phyloP scores from a whole-genome alignment of 345 rosid species.

The Sonneratia caseolaris region DNA sequence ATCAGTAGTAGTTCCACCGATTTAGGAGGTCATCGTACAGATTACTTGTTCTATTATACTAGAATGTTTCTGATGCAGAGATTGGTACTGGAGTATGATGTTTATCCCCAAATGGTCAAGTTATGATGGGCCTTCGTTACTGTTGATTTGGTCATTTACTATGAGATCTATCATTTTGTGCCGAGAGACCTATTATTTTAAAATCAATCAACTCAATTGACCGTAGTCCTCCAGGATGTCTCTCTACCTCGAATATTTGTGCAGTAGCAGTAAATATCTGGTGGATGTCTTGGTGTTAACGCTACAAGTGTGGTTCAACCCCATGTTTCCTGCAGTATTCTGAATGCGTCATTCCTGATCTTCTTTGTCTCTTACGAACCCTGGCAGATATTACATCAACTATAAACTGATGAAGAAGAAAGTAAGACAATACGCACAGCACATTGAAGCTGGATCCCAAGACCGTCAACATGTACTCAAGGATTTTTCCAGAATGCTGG shows the following conservation, averaged over 20 bases:
- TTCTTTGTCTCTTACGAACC: slow-evolving; percentile 7
- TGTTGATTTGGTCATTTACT: not conserved
- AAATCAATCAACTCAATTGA: not conserved
- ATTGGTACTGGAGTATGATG: not conserved
- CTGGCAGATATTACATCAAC: slow-evolving; percentile 76
- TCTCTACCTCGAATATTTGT: not conserved
- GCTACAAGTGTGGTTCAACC: not conserved
- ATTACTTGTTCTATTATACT: not conserved
- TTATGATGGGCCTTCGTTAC: not conserved
- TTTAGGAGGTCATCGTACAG: not conserved
- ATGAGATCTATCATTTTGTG: not conserved
- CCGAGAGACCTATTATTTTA: not conserved
- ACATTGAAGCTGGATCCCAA: slow-evolving; percentile 59
- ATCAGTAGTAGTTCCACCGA: not conserved
- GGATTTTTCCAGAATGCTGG: slow-evolving; percentile 96
- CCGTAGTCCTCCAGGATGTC: not conserved
- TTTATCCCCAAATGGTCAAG: not conserved
- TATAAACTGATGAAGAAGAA: slow-evolving; percentile 94
- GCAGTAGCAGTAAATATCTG: not conserved
- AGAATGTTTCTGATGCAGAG: not conserved
- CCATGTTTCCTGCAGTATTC: not conserved
- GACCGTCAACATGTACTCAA: slow-evolving; percentile 83
- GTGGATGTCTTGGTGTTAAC: not conserved
- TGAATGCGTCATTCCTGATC: not conserved
- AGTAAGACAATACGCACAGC: slow-evolving; percentile 72